Percentiles rank a stretch among this genome's conserved stretches.
Evolutionary conservation across 1,284 basidiomycete species (phyloP).

Genomic region (Cutaneotrichosporon curvatum): DNA sequence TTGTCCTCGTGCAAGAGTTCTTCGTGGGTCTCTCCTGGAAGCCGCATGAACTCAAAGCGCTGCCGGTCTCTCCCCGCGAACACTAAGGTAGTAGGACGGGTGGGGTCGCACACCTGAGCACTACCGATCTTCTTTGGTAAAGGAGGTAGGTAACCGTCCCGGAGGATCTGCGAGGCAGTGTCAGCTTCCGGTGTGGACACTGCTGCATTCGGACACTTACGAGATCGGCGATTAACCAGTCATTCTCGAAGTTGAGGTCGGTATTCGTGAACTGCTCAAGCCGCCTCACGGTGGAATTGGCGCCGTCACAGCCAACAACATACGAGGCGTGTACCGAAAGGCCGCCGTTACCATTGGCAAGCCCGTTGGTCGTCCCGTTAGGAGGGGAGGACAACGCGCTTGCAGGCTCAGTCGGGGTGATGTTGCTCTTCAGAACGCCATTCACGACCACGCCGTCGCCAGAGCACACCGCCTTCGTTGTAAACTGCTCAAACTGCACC

Average conservation of each 20-base stretch:
- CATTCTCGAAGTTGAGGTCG: slow-evolving; percentile 19
- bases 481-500: slow-evolving; percentile 2
- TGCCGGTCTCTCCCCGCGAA: slow-evolving; percentile 13
- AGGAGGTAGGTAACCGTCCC: slow-evolving; percentile 7
- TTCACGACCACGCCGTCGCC: slow-evolving; percentile 2
- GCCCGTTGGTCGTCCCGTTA: too few species aligned
- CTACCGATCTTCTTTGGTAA: neutral
- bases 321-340: slow-evolving; percentile 10
- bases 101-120: slow-evolving; percentile 21
- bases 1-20: slow-evolving; percentile 9
- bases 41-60: slow-evolving; percentile 22
- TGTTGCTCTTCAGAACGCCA: too few species aligned
- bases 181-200: too few species aligned
- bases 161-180: slow-evolving; percentile 2
- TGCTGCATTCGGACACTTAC: too few species aligned
- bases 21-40: slow-evolving; percentile 11
- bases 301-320: slow-evolving; percentile 20
- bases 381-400: too few species aligned
- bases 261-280: slow-evolving; percentile 7
- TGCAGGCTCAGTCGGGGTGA: too few species aligned
- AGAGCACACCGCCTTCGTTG: neutral
- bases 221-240: slow-evolving; percentile 21
- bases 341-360: neutral
- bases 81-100: slow-evolving; percentile 17
- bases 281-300: slow-evolving; percentile 20